Conservation (phyloP, 768 basidiomycete genomes). For the Wakefieldia striispora region DNA sequence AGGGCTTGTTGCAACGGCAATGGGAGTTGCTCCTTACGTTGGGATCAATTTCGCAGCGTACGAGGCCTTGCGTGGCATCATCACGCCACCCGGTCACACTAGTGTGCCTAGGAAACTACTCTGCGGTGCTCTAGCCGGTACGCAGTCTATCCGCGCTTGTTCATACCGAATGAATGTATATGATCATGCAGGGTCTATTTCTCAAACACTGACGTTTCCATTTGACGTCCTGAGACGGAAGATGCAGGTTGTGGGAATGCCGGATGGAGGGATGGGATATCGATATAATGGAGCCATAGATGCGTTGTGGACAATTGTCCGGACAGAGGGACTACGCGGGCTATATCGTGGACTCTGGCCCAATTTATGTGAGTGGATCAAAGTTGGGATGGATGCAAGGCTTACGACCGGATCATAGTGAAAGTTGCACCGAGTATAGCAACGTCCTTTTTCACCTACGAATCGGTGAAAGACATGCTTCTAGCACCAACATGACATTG, state of each 20-base stretch:
- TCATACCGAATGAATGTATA: slow-evolving; percentile 8
- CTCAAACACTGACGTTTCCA: slow-evolving; percentile 93
- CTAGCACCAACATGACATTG: slow-evolving; percentile 23
- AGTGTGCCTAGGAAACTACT: slow-evolving; percentile 65
- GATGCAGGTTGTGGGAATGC: slow-evolving; percentile 91
- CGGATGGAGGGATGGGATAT: slow-evolving; percentile 50
- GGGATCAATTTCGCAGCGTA: slow-evolving; percentile 95
- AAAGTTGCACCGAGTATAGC: slow-evolving; percentile 92
- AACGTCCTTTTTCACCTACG: slow-evolving; percentile 83
- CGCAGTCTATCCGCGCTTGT: slow-evolving; percentile 11
- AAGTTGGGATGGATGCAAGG: slow-evolving; percentile 1
- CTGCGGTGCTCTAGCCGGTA: slow-evolving; percentile 87
- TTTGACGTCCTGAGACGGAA: slow-evolving; percentile 93
- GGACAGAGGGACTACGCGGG: slow-evolving; percentile 71
- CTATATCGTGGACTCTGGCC: slow-evolving; percentile 89
- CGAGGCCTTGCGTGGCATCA: slow-evolving; percentile 70
- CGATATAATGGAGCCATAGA: slow-evolving; percentile 82
- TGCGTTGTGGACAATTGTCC: slow-evolving; percentile 66
- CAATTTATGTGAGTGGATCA: slow-evolving; percentile 63
- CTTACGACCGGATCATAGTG: slow-evolving; percentile 43
- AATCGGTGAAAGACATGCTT: slow-evolving; percentile 57
- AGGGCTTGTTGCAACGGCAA: slow-evolving; percentile 78
- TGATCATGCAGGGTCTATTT: slow-evolving; percentile 64
- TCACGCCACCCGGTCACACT: slow-evolving; percentile 81
- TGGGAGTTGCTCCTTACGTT: slow-evolving; percentile 88